Evolutionary conservation across 2,329 filamentous ascomycete species (phyloP).

Genomic region (Claviceps spartinae): DNA sequence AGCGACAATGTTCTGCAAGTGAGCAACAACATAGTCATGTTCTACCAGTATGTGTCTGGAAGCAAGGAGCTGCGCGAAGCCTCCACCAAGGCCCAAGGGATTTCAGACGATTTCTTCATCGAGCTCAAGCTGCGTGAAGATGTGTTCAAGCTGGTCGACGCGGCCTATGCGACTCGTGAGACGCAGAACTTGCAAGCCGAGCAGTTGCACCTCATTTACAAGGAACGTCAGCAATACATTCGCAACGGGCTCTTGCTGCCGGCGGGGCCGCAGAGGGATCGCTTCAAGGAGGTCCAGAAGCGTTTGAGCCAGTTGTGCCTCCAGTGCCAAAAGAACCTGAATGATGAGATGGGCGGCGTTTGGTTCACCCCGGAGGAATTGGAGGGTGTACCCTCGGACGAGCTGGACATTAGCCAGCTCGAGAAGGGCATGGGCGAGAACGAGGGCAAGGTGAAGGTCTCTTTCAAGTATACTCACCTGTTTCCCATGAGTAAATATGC

Average conservation of each 20-base stretch:
- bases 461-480: slow-evolving; percentile 74
- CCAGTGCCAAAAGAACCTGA: slow-evolving; percentile 65
- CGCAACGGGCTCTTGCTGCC: slow-evolving; percentile 62
- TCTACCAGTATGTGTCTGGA: slow-evolving; percentile 68
- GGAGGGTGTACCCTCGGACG: slow-evolving; percentile 60
- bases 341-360: slow-evolving; percentile 68
- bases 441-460: slow-evolving; percentile 60
- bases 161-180: slow-evolving; percentile 38
- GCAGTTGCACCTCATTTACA: slow-evolving; percentile 58
- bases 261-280: slow-evolving; percentile 54
- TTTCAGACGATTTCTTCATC: slow-evolving; percentile 64
- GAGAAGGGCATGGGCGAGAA: slow-evolving; percentile 61
- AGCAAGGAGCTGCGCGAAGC: slow-evolving; percentile 58
- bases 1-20: slow-evolving; percentile 55
- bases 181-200: slow-evolving; percentile 50
- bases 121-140: slow-evolving; percentile 74
- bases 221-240: slow-evolving; percentile 65
- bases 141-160: slow-evolving; percentile 54
- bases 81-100: slow-evolving; percentile 60
- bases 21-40: slow-evolving; percentile 53
- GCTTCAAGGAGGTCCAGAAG: slow-evolving; percentile 82
- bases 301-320: slow-evolving; percentile 61
- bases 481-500: slow-evolving; percentile 70
- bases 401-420: slow-evolving; percentile 46
- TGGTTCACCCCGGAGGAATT: slow-evolving; percentile 67